Base-by-base conservation (phyloP, 768 basidiomycete species). In the Leccinum incarnatum region DNA sequence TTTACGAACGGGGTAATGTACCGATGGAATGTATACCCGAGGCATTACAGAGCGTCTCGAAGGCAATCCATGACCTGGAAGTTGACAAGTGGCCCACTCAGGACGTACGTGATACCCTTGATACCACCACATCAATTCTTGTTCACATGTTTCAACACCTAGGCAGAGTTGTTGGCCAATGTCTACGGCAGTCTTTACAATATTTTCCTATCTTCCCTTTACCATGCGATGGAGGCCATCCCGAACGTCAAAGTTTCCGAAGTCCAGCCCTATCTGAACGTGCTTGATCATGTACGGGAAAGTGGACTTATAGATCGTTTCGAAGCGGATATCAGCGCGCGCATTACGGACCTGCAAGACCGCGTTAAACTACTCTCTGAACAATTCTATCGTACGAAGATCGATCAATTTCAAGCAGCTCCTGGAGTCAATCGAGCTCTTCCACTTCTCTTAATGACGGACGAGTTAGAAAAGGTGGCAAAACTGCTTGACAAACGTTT, bases 21-120 rank as follows among this genome's bases (percentile, higher is more conserved):
- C 97, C 97, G 2, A 77, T 96, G 68, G 96, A 96, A 67, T 98
- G 97, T 72, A 85, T 98, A 54, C 90, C 90, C 0, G 97, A 98
- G 72, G 96, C 92, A 11, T 73, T 97, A 50, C 81, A 85, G 48
- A 85, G 84, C 57, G 81, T 96, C 19, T 74, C 79, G 19, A 90
- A 89, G 69, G 84, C 87, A 10, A 78, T 86, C 66, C 78, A 82
- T 36, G 93, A 95, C 60, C 81, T 80, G 32, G 84, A 88, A 8
- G 68, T 91, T 2, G 84, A 88, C 19, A 78, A 83, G 47, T 98
- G 97, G 96, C 81, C 90, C 2, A 76, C 75, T 19, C 82, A 83
- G 62, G 96, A 99, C 68, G 93, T 98, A 67, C 67, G 92, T 83
- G 14, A 21, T 40, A 12, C 9, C 17, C 14, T 2, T 40, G 37